Base-by-base conservation (phyloP, 2,329 filamentous ascomycete species). In the Diaporthe australafricana region DNA sequence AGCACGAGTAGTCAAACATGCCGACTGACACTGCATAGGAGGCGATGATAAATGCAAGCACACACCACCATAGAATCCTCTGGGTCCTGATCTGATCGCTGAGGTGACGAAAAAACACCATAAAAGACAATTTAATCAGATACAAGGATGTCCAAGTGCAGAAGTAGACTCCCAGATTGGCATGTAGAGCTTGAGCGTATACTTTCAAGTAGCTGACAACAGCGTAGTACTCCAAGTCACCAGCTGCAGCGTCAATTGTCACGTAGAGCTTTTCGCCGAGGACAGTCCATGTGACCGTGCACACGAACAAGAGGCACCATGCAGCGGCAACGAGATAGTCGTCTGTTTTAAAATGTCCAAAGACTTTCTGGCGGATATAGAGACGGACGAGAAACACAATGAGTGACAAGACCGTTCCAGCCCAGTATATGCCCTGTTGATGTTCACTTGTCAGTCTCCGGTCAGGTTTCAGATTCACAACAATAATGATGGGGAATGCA, bases 101-200 rank as follows among this genome's bases (percentile, higher is more conserved):
- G 1, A 56, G 38, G 2, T 17, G 20, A 2, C 20, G 32, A 14
- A 56, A 56, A n/a, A 56, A 56, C 53, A 56, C 53, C 53, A 56
- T 56, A 32, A 56, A 56, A 12, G 53, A 56, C 12, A 56, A 5
- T 22, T 56, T 56, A n/a, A 56, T 38, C 20, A 25, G 14, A 7
- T 56, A 56, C 12, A 56, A 38, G 7, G 32, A 56, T 2, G 53
- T 56, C 53, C 53, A 56, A n/a, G 53, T 56, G 17, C 53, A 56
- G 6, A 38, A 56, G 32, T 56, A 56, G n/a, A 32, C 22, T 8
- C 32, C 53, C 16, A 56, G 25, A 7, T 25, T 56, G 16, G 53
- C 53, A 7, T 56, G 22, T 7, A 56, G 53, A 25, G 53, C 53
- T 5, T 38, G 32, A 20, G 53, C 32, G 53, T 56, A 56, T 14